Evolutionary conservation across 768 basidiomycete genomes (phyloP), one percentile per base, ranked within the genome.

Genomic region (Lyophyllum atratum): DNA sequence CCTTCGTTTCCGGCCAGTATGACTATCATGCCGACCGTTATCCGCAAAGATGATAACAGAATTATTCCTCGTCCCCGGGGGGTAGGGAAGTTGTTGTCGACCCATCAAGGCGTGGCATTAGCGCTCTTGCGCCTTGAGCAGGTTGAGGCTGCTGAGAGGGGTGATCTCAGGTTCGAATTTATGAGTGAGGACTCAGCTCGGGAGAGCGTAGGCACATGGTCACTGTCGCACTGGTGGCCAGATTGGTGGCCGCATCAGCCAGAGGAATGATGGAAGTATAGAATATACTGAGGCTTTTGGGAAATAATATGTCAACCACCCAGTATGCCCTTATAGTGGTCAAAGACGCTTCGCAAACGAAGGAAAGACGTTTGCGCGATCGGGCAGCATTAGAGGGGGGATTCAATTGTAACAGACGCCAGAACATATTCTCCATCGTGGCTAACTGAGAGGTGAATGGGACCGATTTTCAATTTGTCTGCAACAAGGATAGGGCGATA

Each of bases 91-190:
- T 79, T 93, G 34, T 77, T 97, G 45, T 85, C 81, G 34, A 82
- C 84, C 2, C 66, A 74, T 15, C 67, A 73, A 9, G 82, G 85
- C 2, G 72, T 90, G 17, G 95, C 92, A 0, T 77, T 97, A 3
- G 94, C 90, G 1, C 76, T 96, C 28, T 70, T 97, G 44, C 82
- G 94, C 2, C 71, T 93, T 9, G 93, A 95, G 66, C 89, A 93
- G 62, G 80, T 86, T 1, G 78, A 83, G 14, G 80, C 77, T 14
- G 77, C 74, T 3, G 76, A 81, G 57, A 73, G 70, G n/a, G 85
- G 85, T 7, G 74, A 77, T 46, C 59, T 82, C 15, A 69, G 66
- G 24, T 64, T 82, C 17, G 68, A 78, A 40, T 66, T 85, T 29
- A 72, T 77, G 26, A 53, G 74, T 34, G 70, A 63, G 59, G 54